phyloP scores from a whole-genome alignment of 208 protist genomes.

The Trypanosoma theileri region DNA sequence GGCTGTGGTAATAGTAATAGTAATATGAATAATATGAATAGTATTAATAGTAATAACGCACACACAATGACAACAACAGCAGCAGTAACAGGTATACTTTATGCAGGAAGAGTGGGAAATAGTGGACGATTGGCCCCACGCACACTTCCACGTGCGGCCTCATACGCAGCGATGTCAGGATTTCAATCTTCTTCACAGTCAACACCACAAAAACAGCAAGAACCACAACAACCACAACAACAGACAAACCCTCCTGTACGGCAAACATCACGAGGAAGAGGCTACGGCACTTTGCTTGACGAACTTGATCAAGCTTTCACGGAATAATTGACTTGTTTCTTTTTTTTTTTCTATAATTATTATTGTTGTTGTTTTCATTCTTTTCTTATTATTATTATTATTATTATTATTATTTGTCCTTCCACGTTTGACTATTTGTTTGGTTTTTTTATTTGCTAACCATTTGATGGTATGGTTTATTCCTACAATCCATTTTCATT shows the following conservation, averaged over 20 bases:
- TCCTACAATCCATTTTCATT: too few species aligned
- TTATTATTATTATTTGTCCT: slow-evolving; percentile 15
- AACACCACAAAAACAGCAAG: neutral
- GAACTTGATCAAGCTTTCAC: slow-evolving; percentile 23
- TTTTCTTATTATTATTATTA: slow-evolving; percentile 1
- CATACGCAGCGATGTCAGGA: neutral
- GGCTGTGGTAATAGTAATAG: neutral
- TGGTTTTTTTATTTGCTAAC: neutral
- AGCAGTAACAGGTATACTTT: too few species aligned
- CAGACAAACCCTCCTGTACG: too few species aligned
- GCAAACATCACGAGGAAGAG: neutral
- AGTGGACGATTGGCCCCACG: neutral
- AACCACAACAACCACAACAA: neutral
- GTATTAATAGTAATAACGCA: too few species aligned
- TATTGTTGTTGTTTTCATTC: slow-evolving; percentile 6
- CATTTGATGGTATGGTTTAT: too few species aligned
- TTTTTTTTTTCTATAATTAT: neutral
- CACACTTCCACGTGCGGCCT: neutral
- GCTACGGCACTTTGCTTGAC: slow-evolving; percentile 19
- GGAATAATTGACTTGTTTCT: neutral
- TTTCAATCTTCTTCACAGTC: neutral
- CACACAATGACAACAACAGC: too few species aligned
- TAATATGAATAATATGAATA: neutral
- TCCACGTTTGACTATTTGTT: neutral
- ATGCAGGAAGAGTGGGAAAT: too few species aligned